Percentiles rank a stretch among this genome's conserved stretches.
phyloP scores from a whole-genome alignment of 1,284 basidiomycete genomes.

The Ustilago xerochloae region DNA sequence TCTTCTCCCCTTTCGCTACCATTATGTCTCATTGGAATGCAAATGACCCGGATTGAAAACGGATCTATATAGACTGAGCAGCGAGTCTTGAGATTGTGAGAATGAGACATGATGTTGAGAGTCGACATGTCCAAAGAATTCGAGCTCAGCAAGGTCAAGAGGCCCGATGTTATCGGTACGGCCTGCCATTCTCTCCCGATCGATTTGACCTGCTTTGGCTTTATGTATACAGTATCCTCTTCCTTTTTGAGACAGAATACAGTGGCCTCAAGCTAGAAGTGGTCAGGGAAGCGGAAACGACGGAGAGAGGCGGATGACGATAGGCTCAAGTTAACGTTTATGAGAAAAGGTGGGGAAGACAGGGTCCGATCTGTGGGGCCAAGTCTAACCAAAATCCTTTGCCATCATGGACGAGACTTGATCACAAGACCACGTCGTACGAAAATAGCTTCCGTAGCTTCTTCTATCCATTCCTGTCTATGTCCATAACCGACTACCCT shows the following conservation, averaged over 20 bases:
- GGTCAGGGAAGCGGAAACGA: background rate
- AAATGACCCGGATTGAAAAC: background rate
- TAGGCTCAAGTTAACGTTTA: background rate
- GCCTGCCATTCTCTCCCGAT: too few species aligned
- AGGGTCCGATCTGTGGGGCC: constrained; percentile 11
- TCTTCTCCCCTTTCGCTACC: background rate
- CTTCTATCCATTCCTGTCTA: background rate
- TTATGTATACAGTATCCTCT: too few species aligned
- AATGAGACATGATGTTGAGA: background rate
- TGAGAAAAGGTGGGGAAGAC: background rate
- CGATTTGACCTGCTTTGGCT: too few species aligned
- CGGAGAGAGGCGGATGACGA: background rate
- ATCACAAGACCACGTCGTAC: constrained; percentile 4
- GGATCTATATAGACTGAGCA: background rate
- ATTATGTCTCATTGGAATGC: background rate
- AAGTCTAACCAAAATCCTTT: background rate
- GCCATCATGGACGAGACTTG: background rate
- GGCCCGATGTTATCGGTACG: background rate
- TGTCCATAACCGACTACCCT: too few species aligned
- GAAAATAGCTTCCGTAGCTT: background rate
- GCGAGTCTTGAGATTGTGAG: background rate
- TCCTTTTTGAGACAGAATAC: background rate
- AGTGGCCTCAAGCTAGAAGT: background rate
- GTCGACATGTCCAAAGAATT: background rate
- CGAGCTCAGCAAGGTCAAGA: background rate